Evolutionary conservation across 2,329 filamentous ascomycete species (phyloP).

Genomic region (Pseudogymnoascus sp.): DNA sequence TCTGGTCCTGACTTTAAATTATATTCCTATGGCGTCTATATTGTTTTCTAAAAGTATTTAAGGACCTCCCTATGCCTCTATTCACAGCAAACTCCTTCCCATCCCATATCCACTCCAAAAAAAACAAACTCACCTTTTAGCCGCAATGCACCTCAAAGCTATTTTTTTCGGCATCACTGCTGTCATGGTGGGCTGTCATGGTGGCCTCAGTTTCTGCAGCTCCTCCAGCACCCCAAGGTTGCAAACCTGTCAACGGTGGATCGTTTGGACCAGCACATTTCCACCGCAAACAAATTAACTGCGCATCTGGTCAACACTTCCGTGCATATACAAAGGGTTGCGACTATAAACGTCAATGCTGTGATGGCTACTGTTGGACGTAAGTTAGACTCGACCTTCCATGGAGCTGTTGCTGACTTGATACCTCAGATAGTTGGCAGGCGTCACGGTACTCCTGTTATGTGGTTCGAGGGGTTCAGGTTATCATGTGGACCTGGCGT

Average conservation of each 20-base stretch:
- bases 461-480: too few species aligned
- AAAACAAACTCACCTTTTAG: neutral
- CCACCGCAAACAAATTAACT: neutral
- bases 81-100: neutral
- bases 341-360: neutral
- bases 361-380: neutral
- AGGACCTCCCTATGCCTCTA: neutral
- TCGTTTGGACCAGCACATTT: neutral
- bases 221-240: neutral
- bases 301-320: neutral
- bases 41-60: neutral
- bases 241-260: neutral
- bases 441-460: too few species aligned
- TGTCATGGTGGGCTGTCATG: neutral
- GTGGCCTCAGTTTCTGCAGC: neutral
- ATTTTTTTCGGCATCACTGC: neutral
- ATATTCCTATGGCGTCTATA: neutral
- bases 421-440: neutral
- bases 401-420: neutral
- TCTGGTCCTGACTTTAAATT: neutral
- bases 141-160: neutral
- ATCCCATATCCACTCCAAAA: neutral
- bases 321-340: neutral
- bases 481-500: too few species aligned
- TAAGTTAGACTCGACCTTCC: neutral